Percentiles rank a stretch among this genome's conserved stretches.
phyloP scores from a whole-genome alignment of 2,329 filamentous ascomycete species.

The Exophiala sp. region DNA sequence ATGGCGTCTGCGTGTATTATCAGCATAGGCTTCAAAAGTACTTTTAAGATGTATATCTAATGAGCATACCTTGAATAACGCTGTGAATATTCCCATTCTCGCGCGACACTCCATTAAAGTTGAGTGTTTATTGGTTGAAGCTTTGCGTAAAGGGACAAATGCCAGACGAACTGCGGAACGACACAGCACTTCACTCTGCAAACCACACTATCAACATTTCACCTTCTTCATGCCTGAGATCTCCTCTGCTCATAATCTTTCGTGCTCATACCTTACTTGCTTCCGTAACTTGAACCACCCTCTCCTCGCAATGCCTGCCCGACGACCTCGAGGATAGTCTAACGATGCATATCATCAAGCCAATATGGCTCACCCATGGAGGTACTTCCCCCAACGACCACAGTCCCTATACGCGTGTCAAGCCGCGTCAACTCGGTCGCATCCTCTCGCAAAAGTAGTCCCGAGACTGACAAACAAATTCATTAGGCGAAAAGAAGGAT shows the following conservation, averaged over 20 bases:
- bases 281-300: background rate
- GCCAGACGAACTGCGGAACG: background rate
- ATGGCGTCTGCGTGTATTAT: constrained; percentile 12
- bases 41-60: constrained; percentile 4
- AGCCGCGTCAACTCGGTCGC: constrained; percentile 21
- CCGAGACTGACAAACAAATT: constrained; percentile 14
- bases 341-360: constrained; percentile 83
- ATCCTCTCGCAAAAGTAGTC: background rate
- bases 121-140: background rate
- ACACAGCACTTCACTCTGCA: background rate
- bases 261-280: background rate
- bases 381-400: constrained; percentile 50
- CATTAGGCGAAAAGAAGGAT: constrained; percentile 85
- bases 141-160: background rate
- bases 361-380: constrained; percentile 91
- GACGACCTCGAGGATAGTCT: constrained; percentile 16
- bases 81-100: no score
- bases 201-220: background rate
- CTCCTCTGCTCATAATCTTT: background rate
- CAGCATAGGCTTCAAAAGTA: constrained; percentile 11
- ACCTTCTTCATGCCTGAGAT: background rate
- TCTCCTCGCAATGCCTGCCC: constrained; percentile 10
- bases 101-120: no score
- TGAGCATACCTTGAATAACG: background rate
- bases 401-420: constrained; percentile 18